These are phyloP conservation scores for Chenopodium quinoa DNA, from an alignment of 148 eudicot genomes.

Conservation along the genomic window DNA sequence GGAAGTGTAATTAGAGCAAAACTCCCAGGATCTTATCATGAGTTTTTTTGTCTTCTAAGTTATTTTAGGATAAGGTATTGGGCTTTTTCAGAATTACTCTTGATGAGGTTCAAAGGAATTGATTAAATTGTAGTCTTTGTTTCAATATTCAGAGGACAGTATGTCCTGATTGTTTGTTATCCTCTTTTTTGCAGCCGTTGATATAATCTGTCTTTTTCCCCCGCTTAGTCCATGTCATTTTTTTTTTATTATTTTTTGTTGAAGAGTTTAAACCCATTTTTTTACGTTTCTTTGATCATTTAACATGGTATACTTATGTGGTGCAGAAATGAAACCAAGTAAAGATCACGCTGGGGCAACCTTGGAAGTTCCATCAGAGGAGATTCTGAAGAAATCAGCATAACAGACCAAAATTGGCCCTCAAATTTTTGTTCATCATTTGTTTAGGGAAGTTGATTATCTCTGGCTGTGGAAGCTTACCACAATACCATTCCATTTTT, in stretches of 20 bases:
- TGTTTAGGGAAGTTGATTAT: background rate
- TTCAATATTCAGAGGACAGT: no score
- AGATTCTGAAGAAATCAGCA: conserved; percentile 42
- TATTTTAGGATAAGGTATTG: no score
- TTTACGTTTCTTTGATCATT: background rate
- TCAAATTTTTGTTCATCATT: background rate
- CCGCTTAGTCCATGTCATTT: background rate
- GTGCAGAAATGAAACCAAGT: conserved; percentile 62
- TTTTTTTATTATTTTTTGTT: no score
- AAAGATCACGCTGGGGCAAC: conserved; percentile 79
- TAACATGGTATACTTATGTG: conserved; percentile 6
- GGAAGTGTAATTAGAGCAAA: no score
- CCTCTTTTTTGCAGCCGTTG: no score
- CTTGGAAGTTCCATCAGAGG: conserved; percentile 73
- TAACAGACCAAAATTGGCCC: background rate
- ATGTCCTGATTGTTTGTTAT: no score
- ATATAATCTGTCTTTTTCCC: no score
- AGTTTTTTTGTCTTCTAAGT: no score
- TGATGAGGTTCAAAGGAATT: no score
- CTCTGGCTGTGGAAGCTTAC: background rate
- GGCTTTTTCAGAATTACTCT: no score
- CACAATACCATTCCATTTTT: background rate
- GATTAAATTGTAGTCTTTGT: no score
- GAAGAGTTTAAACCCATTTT: background rate
- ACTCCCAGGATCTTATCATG: no score